phyloP scores from a whole-genome alignment of 352 stramenopile genomes.

The Pythium aristosporum region DNA sequence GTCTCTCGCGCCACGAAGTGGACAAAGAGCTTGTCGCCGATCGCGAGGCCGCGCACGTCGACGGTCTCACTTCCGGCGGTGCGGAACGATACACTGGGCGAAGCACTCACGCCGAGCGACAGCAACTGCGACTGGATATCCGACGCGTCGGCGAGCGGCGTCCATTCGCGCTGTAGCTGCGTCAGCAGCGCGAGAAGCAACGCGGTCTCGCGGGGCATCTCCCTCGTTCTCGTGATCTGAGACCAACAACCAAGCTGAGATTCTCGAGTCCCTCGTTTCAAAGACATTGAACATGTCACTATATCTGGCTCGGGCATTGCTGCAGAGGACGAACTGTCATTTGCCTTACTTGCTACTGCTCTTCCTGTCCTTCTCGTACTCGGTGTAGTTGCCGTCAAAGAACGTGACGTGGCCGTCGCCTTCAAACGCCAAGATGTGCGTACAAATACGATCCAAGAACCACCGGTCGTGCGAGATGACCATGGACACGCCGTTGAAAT shows the following conservation, averaged over 20 bases:
- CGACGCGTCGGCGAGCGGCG: neutral
- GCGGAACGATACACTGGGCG: slow-evolving; percentile 12
- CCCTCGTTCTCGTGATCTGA: neutral
- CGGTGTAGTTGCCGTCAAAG: slow-evolving; percentile 87
- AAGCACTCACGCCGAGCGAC: slow-evolving; percentile 18
- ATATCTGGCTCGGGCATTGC: no score
- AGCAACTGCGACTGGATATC: slow-evolving; percentile 6
- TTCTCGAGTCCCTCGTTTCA: neutral
- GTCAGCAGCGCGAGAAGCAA: slow-evolving; percentile 18
- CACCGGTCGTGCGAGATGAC: slow-evolving; percentile 96
- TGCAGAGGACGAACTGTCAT: no score
- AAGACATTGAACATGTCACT: neutral
- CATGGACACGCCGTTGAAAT: slow-evolving; percentile 92
- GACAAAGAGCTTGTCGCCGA: slow-evolving; percentile 29
- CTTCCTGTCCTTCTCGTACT: slow-evolving; percentile 80
- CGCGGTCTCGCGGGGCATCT: slow-evolving; percentile 20
- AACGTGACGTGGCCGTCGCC: slow-evolving; percentile 67
- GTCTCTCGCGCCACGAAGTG: slow-evolving; percentile 20
- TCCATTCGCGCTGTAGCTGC: slow-evolving; percentile 17
- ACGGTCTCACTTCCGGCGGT: neutral
- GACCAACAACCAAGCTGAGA: neutral
- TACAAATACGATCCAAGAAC: slow-evolving; percentile 94
- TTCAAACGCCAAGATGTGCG: slow-evolving; percentile 86
- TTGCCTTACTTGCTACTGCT: slow-evolving; percentile 4
- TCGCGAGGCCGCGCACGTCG: slow-evolving; percentile 24